Base-by-base conservation (phyloP, 176 grass and related monocot genomes). In the Miscanthus lutarioriparius region DNA sequence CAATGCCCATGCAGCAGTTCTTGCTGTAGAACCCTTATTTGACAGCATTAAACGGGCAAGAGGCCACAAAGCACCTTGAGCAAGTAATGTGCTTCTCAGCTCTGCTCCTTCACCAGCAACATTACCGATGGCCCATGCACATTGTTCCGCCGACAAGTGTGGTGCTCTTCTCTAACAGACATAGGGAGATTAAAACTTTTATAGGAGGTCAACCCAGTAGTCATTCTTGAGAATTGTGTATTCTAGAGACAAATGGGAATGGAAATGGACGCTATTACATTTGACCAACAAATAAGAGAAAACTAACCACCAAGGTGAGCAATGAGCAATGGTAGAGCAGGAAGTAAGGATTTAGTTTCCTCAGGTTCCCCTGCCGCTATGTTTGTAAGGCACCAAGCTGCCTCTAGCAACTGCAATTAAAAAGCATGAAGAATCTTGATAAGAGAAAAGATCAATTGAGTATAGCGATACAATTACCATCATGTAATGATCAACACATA, bases 321-420 rank as follows among this genome's bases (percentile, higher is more conserved):
- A 84, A 96, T 77, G 87, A 99, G 96, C 84, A 99, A 84, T 11
- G 96, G 96, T 78, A 99, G 67, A 70, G 96, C 93, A 12, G 93
- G 93, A 61, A 96, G 22, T 56, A 99, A 81, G 40, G 89, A 89
- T 61, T 83, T 96, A 73, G 96, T 96, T 80, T 99, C 93, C 79
- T 99, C 91, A 73, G 89, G 89, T 62, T 95, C 88, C 76, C 93
- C 93, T 15, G 93, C 86, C 62, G 96, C 96, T 86, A 97, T 96
- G 67, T 99, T 99, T 71, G 96, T 99, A 67, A 92, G 91, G 84
- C 96, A 99, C 93, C 93, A 99, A 86, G 93, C 96, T 68, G 93
- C 82, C 88, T 99, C 96, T 79, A 94, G 89, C 85, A 99, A 94
- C 96, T 96, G 83, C 58, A 87, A 70, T 32, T 32, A 75, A 82